phyloP scores from a whole-genome alignment of 257 asterid genomes.

The Misopates orontium region DNA sequence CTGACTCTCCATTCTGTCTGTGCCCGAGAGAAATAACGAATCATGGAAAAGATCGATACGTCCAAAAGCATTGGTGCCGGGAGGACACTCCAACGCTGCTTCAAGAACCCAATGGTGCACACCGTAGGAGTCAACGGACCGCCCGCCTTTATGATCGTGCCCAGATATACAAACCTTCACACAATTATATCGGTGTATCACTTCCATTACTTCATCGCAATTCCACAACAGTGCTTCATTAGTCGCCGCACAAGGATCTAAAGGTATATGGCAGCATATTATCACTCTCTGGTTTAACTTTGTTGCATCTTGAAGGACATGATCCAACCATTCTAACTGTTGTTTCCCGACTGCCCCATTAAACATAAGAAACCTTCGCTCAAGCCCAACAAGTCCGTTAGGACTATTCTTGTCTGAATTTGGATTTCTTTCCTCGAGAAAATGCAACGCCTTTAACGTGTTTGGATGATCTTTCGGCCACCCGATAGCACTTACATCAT shows the following conservation, averaged over 20 bases:
- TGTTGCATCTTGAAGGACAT: conserved; percentile 62
- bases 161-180: conserved; percentile 89
- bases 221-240: conserved; percentile 75
- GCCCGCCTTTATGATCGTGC: conserved; percentile 79
- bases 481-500: conserved; percentile 82
- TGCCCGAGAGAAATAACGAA: conserved; percentile 57
- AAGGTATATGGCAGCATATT: conserved; percentile 77
- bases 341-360: conserved; percentile 82
- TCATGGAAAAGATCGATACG: conserved; percentile 64
- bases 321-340: conserved; percentile 84
- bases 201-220: conserved; percentile 82
- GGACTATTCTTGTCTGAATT: conserved; percentile 89
- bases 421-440: conserved; percentile 73
- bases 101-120: conserved; percentile 86
- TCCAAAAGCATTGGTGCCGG: conserved; percentile 79
- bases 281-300: conserved; percentile 66
- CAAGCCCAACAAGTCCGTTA: conserved; percentile 65
- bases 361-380: conserved; percentile 81
- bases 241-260: conserved; percentile 60
- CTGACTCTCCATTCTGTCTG: conserved; percentile 65
- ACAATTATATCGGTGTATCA: conserved; percentile 68
- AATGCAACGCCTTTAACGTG: conserved; percentile 49
- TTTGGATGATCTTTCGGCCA: conserved; percentile 84
- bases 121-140: conserved; percentile 68
- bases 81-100: conserved; percentile 94